These are phyloP conservation scores for Ilex asprella DNA, from an alignment of 257 asterid genomes.

Conservation along the genomic window DNA sequence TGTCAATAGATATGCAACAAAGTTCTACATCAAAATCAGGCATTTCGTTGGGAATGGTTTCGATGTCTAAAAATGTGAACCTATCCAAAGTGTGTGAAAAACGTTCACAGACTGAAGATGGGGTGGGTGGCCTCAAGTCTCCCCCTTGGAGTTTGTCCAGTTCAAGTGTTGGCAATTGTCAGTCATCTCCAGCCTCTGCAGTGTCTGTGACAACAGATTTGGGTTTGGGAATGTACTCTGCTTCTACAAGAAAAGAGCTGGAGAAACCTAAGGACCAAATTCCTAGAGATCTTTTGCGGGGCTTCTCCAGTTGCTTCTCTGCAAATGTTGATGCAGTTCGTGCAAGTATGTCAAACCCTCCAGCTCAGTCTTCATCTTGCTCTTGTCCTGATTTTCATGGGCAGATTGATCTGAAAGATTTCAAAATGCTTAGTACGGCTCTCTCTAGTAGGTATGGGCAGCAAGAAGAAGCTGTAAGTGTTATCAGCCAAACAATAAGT, in stretches of 20 bases:
- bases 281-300: conserved; percentile 9
- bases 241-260: conserved; percentile 23
- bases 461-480: conserved; percentile 65
- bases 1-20: conserved; percentile 27
- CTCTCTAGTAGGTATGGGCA: conserved; percentile 42
- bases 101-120: conserved; percentile 18
- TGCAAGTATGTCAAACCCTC: conserved; percentile 13
- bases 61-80: conserved; percentile 18
- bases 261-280: conserved; percentile 16
- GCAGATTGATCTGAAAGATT: conserved; percentile 32
- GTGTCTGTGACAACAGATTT: conserved; percentile 61
- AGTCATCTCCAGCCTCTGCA: conserved; percentile 46
- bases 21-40: conserved; percentile 26
- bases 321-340: conserved; percentile 6
- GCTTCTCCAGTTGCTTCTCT: conserved; percentile 12
- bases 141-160: conserved; percentile 21
- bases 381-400: conserved; percentile 13
- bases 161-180: conserved; percentile 24
- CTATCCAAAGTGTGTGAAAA: conserved; percentile 23
- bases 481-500: conserved; percentile 39
- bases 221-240: conserved; percentile 37
- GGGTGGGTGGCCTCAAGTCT: conserved; percentile 11
- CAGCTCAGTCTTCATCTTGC: conserved; percentile 20
- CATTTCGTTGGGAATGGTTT: conserved; percentile 22
- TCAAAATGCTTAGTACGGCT: conserved; percentile 42